Evolutionary conservation across 2,329 filamentous ascomycete genomes (phyloP).

Genomic region (Celoporthe dispersa): DNA sequence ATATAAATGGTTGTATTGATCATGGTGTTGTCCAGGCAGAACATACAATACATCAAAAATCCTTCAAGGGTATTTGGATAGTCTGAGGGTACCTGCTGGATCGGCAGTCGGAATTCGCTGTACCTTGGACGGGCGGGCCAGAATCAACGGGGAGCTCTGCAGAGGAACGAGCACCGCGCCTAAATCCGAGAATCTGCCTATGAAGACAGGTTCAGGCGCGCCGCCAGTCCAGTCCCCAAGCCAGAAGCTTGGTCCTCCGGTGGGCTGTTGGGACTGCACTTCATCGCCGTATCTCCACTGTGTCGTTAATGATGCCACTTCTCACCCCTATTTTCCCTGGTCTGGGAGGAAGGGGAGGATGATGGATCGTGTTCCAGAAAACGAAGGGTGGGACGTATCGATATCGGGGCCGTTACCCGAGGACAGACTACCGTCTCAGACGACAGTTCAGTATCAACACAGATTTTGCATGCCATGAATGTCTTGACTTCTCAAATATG

Average conservation of each 20-base stretch:
- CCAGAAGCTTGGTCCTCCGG: not conserved
- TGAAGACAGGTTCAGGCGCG: not conserved
- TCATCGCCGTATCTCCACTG: not conserved
- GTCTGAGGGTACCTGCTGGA: not conserved
- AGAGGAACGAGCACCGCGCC: not conserved
- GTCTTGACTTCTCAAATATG: not conserved
- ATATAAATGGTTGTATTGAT: not conserved
- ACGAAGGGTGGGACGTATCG: not conserved
- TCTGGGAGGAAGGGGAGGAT: conserved; percentile 8
- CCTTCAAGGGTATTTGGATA: not conserved
- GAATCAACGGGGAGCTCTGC: no score
- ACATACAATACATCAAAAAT: not conserved
- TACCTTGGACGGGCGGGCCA: not conserved
- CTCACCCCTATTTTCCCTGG: conserved; percentile 5
- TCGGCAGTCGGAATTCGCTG: not conserved
- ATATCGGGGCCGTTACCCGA: not conserved
- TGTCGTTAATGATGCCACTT: not conserved
- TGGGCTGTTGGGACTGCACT: not conserved
- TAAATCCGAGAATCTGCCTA: not conserved
- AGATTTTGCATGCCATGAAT: not conserved
- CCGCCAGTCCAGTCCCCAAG: not conserved
- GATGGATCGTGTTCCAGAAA: conserved; percentile 3
- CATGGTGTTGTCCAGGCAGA: not conserved
- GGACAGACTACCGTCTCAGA: not conserved
- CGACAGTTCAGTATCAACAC: not conserved